phyloP scores from a whole-genome alignment of 73 alveolate genomes.

The Paramecium pentaurelia region DNA sequence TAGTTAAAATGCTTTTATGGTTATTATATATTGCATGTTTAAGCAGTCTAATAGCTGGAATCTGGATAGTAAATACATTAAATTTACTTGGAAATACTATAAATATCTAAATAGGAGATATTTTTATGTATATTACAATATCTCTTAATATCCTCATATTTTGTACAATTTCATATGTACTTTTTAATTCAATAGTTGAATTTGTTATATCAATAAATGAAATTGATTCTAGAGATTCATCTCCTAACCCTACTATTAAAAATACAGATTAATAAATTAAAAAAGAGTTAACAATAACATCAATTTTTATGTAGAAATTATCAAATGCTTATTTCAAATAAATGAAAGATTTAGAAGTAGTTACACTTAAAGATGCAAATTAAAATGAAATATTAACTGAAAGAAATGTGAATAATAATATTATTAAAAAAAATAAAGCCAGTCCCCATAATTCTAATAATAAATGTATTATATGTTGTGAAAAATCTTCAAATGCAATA shows the following conservation, averaged over 20 bases:
- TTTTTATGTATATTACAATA: neutral
- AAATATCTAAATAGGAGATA: neutral
- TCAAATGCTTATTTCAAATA: neutral
- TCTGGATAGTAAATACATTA: constrained; percentile 14
- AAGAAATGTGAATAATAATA: neutral
- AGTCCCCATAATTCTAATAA: neutral
- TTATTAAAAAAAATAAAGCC: neutral
- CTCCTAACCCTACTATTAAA: neutral
- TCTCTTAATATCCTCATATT: neutral
- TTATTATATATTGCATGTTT: neutral
- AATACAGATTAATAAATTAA: neutral
- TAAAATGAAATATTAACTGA: neutral
- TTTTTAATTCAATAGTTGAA: neutral
- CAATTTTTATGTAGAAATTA: neutral
- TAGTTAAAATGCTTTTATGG: neutral
- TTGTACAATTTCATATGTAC: neutral
- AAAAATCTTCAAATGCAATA: constrained; percentile 21
- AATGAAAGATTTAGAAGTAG: neutral
- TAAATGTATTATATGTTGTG: constrained; percentile 48
- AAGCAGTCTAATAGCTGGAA: neutral
- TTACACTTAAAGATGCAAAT: neutral
- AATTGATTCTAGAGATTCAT: neutral
- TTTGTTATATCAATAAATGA: neutral
- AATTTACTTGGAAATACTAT: neutral
- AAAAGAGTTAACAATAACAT: neutral